Conservation (phyloP, 2,329 filamentous ascomycete genomes). For the Plenodomus tracheiphilus region DNA sequence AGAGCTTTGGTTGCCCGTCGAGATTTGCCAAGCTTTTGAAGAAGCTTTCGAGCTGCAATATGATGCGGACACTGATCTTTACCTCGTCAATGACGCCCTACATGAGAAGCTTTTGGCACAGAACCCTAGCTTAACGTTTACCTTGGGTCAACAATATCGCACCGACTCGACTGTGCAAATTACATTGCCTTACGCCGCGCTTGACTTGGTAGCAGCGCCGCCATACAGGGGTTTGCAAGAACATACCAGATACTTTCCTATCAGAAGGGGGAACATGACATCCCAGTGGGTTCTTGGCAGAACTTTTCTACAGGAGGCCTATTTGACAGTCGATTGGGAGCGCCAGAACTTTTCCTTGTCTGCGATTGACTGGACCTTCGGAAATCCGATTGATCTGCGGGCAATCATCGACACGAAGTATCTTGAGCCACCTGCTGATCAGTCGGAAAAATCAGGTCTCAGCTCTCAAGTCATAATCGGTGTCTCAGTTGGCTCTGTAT, state of each 20-base stretch:
- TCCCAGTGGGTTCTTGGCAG: conserved; percentile 66
- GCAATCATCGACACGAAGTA: conserved; percentile 40
- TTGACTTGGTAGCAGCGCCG: conserved; percentile 50
- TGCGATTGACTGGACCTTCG: conserved; percentile 41
- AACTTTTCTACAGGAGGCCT: conserved; percentile 71
- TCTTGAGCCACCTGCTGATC: conserved; percentile 4
- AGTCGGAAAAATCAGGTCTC: conserved; percentile 9
- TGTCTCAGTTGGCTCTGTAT: conserved; percentile 47
- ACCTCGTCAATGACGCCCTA: conserved; percentile 62
- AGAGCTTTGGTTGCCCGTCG: conserved; percentile 52
- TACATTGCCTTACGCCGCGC: conserved; percentile 54
- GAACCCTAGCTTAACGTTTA: conserved; percentile 51
- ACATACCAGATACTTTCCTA: conserved; percentile 67
- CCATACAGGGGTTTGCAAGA: conserved; percentile 62
- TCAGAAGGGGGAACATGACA: conserved; percentile 59
- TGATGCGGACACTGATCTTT: conserved; percentile 65
- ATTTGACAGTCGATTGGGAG: conserved; percentile 55
- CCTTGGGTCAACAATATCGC: conserved; percentile 41
- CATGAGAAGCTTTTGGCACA: conserved; percentile 55
- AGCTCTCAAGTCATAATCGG: conserved; percentile 48
- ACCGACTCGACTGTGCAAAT: conserved; percentile 48
- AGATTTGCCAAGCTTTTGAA: conserved; percentile 67
- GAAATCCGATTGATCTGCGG: conserved; percentile 29
- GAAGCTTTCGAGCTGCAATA: conserved; percentile 65
- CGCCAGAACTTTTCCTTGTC: conserved; percentile 52